Evolutionary conservation across 805 yeast species (phyloP).

Genomic region (Maudiozyma pseudohumilis): DNA sequence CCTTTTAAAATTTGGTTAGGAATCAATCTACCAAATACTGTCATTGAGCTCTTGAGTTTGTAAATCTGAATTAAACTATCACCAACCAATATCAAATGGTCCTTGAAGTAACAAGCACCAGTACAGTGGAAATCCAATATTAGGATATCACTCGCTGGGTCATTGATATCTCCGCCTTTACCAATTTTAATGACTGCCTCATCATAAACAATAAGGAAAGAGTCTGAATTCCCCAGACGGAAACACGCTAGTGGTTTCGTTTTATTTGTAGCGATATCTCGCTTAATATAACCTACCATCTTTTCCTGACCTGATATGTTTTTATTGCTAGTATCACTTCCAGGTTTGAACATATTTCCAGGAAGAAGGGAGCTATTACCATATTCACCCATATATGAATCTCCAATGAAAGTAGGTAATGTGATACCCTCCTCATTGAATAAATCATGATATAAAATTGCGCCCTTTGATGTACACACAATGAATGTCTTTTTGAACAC

Average conservation of each 20-base stretch:
- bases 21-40: constrained; percentile 27
- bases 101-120: constrained; percentile 35
- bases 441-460: constrained; percentile 45
- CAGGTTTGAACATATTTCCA: constrained; percentile 15
- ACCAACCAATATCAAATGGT: constrained; percentile 44
- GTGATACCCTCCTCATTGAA: constrained; percentile 46
- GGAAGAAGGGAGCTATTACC: constrained; percentile 12
- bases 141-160: constrained; percentile 31
- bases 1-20: constrained; percentile 65
- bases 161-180: constrained; percentile 43
- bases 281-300: constrained; percentile 30
- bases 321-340: constrained; percentile 16
- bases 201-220: constrained; percentile 56
- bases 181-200: constrained; percentile 61
- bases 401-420: constrained; percentile 48
- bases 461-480: constrained; percentile 56
- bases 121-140: constrained; percentile 36
- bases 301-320: constrained; percentile 23
- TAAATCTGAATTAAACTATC: constrained; percentile 66
- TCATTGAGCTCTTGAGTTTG: constrained; percentile 29
- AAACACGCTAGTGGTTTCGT: constrained; percentile 53
- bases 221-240: constrained; percentile 40
- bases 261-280: constrained; percentile 29
- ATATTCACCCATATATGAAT: constrained; percentile 12
- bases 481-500: constrained; percentile 59